Base-by-base conservation (phyloP, 257 asterid species). In the Scutellaria baicalensis region DNA sequence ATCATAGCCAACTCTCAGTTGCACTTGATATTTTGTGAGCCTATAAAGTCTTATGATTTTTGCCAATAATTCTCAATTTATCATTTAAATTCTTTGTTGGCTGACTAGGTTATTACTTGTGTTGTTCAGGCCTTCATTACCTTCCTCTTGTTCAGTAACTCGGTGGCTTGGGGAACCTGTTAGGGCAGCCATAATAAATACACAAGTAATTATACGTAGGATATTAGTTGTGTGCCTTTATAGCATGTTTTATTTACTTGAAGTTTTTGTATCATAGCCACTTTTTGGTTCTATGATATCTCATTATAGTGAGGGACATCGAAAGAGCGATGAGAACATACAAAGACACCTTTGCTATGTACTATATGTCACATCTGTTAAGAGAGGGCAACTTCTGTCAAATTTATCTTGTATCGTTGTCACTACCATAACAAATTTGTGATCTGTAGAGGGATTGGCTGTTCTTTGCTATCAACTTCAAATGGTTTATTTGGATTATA, bases 161-260 rank as follows among this genome's bases (percentile, higher is more conserved):
- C 84, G 97, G 55, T 94, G 99, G 97, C 84, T 91, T 69, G 99
- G 97, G 71, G 99, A 94, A 81, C 92, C 99, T 75, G 90, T 91
- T 56, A 86, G 88, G 84, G 93, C 92, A 70, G 93, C 89, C 79
- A 94, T 91, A 67, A 59, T 91, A 58, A 83, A 77, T 78, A 85
- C 96, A 67, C 80, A 80, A 78, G 99, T 91, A 91, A 59, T 40
- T 33, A 14, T 57, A 51, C 56, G n/a, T n/a, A n/a, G 20, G 35
- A 35, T 67, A 66, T 77, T 45, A 11, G 35, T 54, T 1, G 56
- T n/a, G n/a, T 68, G 33, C 49, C 44, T 59, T 9, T 74, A 6
- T 75, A 38, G 35, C 27, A 3, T 20, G 39, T 31, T 56, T 69
- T 75, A 49, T 56, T 69, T 75, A 49, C 57, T 21, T 43, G 57